Conservation (phyloP, 2,329 filamentous ascomycete genomes). For the Leptosphaerulina australis region DNA sequence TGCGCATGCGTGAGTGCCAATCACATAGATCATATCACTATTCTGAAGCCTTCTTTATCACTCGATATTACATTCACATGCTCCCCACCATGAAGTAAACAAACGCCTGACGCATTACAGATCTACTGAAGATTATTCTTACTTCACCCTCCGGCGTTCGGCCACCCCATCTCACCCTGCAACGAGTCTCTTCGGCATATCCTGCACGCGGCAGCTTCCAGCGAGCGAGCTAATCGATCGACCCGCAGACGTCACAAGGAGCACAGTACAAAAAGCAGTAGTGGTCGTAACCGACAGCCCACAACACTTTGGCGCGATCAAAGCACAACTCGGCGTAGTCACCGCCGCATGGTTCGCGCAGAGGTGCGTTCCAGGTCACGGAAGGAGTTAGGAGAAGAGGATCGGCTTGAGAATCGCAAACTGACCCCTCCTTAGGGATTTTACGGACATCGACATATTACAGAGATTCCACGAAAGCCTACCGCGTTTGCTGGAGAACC, state of each 20-base stretch:
- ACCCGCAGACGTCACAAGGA: constrained; percentile 89
- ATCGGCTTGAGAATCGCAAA: background rate
- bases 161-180: constrained; percentile 58
- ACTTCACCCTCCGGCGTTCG: constrained; percentile 83
- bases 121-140: constrained; percentile 94
- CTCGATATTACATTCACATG: constrained; percentile 6
- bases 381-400: no score
- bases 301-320: constrained; percentile 85
- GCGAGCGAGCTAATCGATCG: constrained; percentile 76
- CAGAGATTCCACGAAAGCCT: constrained; percentile 89
- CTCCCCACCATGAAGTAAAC: background rate
- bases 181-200: constrained; percentile 92
- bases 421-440: constrained; percentile 62
- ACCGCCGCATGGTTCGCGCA: constrained; percentile 97
- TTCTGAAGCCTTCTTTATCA: background rate
- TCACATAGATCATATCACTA: constrained; percentile 45
- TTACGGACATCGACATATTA: constrained; percentile 88
- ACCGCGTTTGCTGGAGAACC: constrained; percentile 61
- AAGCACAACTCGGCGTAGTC: constrained; percentile 87
- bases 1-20: constrained; percentile 74
- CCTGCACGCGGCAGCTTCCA: constrained; percentile 91
- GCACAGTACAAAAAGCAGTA: constrained; percentile 96
- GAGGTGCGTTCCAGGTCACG: constrained; percentile 61
- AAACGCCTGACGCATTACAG: constrained; percentile 52
- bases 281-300: constrained; percentile 93